Evolutionary conservation across 1,139 yeast genomes (phyloP).

Genomic region (Nakaseomyces nivariensis): DNA sequence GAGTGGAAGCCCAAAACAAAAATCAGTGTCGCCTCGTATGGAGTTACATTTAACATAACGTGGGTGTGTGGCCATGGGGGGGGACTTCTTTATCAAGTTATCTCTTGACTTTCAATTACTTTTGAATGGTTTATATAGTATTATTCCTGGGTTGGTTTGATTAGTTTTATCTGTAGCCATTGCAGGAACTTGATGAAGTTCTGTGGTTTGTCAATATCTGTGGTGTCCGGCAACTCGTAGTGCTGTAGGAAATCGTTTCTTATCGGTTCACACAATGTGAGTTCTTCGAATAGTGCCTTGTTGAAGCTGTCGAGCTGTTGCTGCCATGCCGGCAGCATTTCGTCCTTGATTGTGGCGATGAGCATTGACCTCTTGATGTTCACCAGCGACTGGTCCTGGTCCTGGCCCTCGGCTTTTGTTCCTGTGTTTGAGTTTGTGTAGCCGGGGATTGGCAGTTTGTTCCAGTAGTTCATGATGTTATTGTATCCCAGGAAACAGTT

Average conservation of each 20-base stretch:
- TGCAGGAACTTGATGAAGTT: background rate
- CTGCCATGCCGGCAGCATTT: conserved; percentile 19
- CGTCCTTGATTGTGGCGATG: conserved; percentile 12
- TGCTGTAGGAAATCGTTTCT: background rate
- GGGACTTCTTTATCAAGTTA: no score
- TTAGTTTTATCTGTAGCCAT: background rate
- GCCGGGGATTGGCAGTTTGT: background rate
- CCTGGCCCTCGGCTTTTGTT: background rate
- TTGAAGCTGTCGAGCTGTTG: conserved; percentile 12
- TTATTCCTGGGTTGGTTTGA: background rate
- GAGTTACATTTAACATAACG: no score
- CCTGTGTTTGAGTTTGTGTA: background rate
- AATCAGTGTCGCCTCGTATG: no score
- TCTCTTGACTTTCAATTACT: no score
- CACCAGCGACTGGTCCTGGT: background rate
- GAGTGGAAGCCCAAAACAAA: no score
- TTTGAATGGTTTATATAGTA: no score
- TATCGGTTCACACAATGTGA: background rate
- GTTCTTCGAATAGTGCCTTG: background rate
- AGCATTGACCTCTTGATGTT: conserved; percentile 7
- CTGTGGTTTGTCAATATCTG: background rate
- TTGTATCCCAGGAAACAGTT: background rate
- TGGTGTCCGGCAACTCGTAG: background rate
- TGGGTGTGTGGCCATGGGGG: no score
- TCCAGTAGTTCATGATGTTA: conserved; percentile 2